A percentile compares a stretch with the other conserved stretches of the same genome.
Conservation (phyloP, 2,329 filamentous ascomycete genomes). For the Endoconidiophora polonica region DNA sequence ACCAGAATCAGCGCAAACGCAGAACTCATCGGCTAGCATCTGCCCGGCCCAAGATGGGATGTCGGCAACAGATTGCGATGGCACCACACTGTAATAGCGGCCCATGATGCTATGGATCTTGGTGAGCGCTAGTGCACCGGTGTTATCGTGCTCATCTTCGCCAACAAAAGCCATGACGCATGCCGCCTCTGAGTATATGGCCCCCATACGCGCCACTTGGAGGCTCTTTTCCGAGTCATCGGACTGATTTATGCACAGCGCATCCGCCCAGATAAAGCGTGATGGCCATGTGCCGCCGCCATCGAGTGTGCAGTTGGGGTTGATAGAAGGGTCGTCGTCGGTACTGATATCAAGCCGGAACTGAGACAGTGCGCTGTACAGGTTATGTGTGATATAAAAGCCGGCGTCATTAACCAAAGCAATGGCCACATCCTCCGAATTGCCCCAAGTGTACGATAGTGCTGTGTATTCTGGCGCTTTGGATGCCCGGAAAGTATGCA, state of each 20-base stretch:
- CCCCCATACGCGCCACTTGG: slow-evolving; percentile 16
- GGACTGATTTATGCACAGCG: slow-evolving; percentile 17
- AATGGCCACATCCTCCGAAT: slow-evolving; percentile 12
- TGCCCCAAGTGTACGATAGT: slow-evolving; percentile 19
- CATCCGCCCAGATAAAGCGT: slow-evolving; percentile 17
- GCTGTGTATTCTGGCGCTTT: slow-evolving; percentile 15
- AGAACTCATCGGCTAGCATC: slow-evolving; percentile 13
- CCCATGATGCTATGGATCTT: slow-evolving; percentile 12
- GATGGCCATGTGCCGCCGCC: slow-evolving; percentile 10
- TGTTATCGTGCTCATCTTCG: slow-evolving; percentile 6
- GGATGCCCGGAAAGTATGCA: slow-evolving; percentile 8
- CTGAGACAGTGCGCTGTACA: slow-evolving; percentile 18
- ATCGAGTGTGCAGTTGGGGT: not conserved
- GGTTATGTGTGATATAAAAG: slow-evolving; percentile 17
- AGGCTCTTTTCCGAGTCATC: slow-evolving; percentile 16
- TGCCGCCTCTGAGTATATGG: slow-evolving; percentile 16
- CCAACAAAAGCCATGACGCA: slow-evolving; percentile 14
- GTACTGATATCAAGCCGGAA: slow-evolving; percentile 16
- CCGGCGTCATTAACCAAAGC: slow-evolving; percentile 16
- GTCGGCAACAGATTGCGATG: slow-evolving; percentile 2
- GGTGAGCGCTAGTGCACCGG: slow-evolving; percentile 9
- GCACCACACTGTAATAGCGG: slow-evolving; percentile 9
- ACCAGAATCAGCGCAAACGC: slow-evolving; percentile 12
- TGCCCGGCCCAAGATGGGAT: slow-evolving; percentile 11
- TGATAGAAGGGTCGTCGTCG: not conserved